Base-by-base conservation (phyloP, 169 alveolate genomes). In the Eimeria brunetti region DNA sequence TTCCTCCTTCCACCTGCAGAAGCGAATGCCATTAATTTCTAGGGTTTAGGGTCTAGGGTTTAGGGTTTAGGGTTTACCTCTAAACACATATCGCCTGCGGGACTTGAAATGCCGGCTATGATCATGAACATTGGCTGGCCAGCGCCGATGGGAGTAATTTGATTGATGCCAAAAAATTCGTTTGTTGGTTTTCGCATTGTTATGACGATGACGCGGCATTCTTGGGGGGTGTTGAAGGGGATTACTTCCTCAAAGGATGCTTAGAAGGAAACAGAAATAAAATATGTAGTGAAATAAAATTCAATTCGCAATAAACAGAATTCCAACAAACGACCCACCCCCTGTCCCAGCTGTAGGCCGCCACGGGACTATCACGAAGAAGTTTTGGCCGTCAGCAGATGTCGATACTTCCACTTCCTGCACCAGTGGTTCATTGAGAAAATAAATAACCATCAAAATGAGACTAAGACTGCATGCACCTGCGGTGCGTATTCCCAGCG, bases 161-260 rank as follows among this genome's bases (percentile, higher is more conserved):
- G 98, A 76, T 98, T 97, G 85, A 98, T 98, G 69, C 99, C 99
- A 94, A 98, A 97, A 93, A 97, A 98, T 89, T 98, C 97, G 94
- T 97, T 97, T 38, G 96, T 89, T 14, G 97, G 95, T 91, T 97
- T 97, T 71, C 98, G 91, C 98, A 98, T 95, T n/a, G 98, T 98
- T 33, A 98, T 86, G 81, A 96, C 96, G 67, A 98, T 94, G 56
- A 96, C 96, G 91, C 93, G 97, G 27, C 97, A 97, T 88, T 95
- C 97, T 33, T 95, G 94, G 27, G 98, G 98, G n/a, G 56, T n/a
- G 53, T 85, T 96, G 81, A 97, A 88, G 93, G 86, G 80, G 93
- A 97, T 96, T 5, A 86, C 94, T 75, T 97, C 98, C 81, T 96
- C 96, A 64, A 94, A 97, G 9, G 98, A 96, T 16, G 97, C 98